Percentiles rank a stretch among this genome's conserved stretches.
Evolutionary conservation across 1,139 yeast genomes (phyloP).

Genomic region (Yamadazyma songkhlaensis): DNA sequence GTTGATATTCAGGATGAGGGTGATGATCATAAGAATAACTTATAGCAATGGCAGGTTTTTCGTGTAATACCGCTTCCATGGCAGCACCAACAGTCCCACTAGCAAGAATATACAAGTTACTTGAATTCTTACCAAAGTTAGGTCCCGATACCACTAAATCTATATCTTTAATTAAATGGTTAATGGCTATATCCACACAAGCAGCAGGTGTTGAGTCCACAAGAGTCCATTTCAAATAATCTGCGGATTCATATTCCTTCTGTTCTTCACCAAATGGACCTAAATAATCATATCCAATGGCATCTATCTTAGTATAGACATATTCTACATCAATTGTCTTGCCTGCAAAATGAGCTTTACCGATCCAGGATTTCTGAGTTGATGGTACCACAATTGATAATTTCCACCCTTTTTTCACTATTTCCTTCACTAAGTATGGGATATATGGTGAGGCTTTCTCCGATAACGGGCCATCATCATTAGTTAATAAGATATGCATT

Average conservation of each 20-base stretch:
- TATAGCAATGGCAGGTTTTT: constrained; percentile 71
- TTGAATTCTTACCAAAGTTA: constrained; percentile 88
- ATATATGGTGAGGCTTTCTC: constrained; percentile 82
- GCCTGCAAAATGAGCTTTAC: constrained; percentile 95
- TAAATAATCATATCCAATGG: neutral
- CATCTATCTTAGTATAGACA: constrained; percentile 43
- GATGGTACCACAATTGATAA: constrained; percentile 81
- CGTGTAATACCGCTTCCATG: constrained; percentile 87
- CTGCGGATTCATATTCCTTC: constrained; percentile 6
- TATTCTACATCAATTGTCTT: constrained; percentile 66
- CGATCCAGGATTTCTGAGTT: constrained; percentile 88
- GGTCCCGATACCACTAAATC: constrained; percentile 94
- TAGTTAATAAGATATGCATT: constrained; percentile 61
- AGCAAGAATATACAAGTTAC: constrained; percentile 84
- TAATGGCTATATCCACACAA: constrained; percentile 86
- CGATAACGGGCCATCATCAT: constrained; percentile 95
- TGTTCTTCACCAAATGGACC: neutral
- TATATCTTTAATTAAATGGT: constrained; percentile 56
- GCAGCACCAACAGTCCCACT: constrained; percentile 99
- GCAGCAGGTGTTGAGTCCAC: constrained; percentile 95
- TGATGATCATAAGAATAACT: constrained; percentile 72
- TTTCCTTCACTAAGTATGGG: constrained; percentile 73
- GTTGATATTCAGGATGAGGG: constrained; percentile 50
- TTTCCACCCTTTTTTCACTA: constrained; percentile 75
- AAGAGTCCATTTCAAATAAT: constrained; percentile 75